Evolutionary conservation across 495 filamentous ascomycete genomes (phyloP).

Genomic region (Talaromyces ruber): DNA sequence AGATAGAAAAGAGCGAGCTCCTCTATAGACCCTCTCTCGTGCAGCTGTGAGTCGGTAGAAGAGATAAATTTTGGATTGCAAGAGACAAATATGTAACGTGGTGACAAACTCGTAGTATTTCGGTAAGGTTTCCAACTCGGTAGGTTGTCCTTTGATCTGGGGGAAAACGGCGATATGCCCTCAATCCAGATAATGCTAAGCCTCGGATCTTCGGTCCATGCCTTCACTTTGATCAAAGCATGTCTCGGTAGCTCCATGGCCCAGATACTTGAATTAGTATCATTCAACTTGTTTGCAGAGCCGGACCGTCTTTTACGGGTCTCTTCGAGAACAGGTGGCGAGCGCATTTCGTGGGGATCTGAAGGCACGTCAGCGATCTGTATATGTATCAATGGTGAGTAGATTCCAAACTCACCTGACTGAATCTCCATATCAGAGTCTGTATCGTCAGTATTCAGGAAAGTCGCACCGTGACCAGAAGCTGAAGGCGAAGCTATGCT

Average conservation of each 20-base stretch:
- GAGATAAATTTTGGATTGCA: background rate
- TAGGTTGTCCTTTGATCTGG: background rate
- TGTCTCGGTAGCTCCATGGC: background rate
- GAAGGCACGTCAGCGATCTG: background rate
- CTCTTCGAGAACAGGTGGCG: background rate
- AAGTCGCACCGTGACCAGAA: background rate
- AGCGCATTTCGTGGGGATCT: background rate
- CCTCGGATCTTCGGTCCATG: background rate
- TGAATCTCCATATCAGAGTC: background rate
- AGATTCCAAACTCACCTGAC: background rate
- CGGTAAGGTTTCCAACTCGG: background rate
- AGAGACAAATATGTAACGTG: background rate
- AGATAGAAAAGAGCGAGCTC: background rate
- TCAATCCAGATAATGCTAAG: background rate
- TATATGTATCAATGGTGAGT: background rate
- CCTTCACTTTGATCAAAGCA: background rate
- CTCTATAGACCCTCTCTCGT: background rate
- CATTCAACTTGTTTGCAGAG: background rate
- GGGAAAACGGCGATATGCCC: background rate
- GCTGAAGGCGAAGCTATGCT: background rate
- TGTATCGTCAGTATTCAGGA: background rate
- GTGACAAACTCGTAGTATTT: background rate
- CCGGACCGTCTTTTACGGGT: background rate
- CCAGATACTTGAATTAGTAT: background rate
- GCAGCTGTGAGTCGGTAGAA: background rate